Evolutionary conservation across 192 early-diverging fungal species (phyloP).

Genomic region (Linnemannia zychae): DNA sequence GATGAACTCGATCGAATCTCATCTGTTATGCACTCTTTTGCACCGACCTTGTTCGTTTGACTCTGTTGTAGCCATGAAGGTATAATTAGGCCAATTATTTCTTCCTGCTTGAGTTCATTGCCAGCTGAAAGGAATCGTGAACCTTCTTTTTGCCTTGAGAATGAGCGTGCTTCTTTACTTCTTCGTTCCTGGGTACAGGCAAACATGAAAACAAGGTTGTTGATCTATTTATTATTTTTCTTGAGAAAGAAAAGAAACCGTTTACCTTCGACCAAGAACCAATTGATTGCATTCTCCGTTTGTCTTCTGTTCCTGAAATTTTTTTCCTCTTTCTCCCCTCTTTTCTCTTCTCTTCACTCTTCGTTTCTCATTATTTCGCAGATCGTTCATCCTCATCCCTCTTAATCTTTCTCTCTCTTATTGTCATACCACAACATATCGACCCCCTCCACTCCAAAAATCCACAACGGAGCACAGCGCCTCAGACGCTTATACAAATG

Average conservation of each 20-base stretch:
- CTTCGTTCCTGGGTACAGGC: neutral
- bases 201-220: no score
- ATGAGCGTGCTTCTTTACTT: neutral
- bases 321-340: neutral
- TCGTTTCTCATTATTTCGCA: neutral
- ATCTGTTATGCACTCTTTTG: neutral
- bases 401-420: neutral
- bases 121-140: conserved; percentile 3
- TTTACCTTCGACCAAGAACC: neutral
- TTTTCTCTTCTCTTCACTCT: neutral
- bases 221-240: neutral
- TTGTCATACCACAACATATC: neutral
- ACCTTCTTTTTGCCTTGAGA: neutral
- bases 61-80: neutral
- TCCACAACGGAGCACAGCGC: neutral
- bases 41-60: neutral
- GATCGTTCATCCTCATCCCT: neutral
- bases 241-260: neutral
- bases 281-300: neutral
- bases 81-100: neutral
- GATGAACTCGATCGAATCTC: neutral
- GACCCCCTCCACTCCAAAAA: neutral
- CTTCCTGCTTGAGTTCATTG: neutral
- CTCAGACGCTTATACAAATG: neutral
- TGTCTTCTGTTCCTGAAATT: neutral